These are phyloP conservation scores for Obelidium mucronatum DNA, from an alignment of 192 early-diverging fungal genomes.

Conservation along the genomic window DNA sequence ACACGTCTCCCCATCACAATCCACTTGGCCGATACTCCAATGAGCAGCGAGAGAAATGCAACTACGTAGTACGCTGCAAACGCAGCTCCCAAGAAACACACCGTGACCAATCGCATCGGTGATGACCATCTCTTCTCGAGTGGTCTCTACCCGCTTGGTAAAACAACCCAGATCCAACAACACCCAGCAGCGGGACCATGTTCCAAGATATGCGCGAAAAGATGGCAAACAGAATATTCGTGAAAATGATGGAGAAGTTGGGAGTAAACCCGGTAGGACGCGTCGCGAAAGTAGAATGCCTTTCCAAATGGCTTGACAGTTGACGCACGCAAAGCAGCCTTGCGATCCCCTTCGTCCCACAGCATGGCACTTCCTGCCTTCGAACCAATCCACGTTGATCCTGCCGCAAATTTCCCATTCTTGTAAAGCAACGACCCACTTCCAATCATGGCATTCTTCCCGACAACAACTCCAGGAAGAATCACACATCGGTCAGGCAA, in stretches of 20 bases:
- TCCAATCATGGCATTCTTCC: constrained; percentile 50
- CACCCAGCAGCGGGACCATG: neutral
- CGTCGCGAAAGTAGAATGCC: constrained; percentile 50
- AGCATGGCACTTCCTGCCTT: constrained; percentile 43
- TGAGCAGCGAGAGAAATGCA: neutral
- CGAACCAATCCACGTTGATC: constrained; percentile 48
- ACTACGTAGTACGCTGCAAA: constrained; percentile 34
- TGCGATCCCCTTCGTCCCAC: constrained; percentile 36
- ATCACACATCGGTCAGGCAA: constrained; percentile 45
- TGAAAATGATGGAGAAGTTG: constrained; percentile 17
- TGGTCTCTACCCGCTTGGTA: too few species aligned
- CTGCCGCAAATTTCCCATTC: constrained; percentile 35
- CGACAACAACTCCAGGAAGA: constrained; percentile 45
- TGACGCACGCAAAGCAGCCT: neutral
- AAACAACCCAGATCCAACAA: too few species aligned
- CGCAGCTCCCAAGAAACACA: neutral
- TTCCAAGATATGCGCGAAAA: neutral
- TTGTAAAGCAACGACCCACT: constrained; percentile 43
- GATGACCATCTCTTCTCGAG: too few species aligned
- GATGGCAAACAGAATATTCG: neutral
- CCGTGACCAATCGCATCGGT: neutral
- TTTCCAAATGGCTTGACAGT: constrained; percentile 52
- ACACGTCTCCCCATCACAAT: constrained; percentile 44
- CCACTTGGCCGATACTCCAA: constrained; percentile 47
- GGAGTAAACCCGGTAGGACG: constrained; percentile 42